Conservation (phyloP, 2,329 filamentous ascomycete genomes). For the Nigrograna mackinnonii region DNA sequence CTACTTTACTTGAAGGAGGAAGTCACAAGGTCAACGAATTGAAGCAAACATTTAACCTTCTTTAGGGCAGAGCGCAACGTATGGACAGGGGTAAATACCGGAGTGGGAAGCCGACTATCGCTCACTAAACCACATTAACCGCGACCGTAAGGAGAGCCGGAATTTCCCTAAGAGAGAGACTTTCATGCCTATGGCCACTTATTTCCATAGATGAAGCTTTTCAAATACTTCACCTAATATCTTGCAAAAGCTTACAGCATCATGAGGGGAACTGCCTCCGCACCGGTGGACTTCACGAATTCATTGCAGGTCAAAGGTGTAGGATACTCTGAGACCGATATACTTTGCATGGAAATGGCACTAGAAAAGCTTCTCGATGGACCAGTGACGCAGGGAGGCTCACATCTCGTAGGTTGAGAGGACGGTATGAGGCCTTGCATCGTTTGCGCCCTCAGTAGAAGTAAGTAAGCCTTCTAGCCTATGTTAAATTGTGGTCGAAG, state of each 20-base stretch:
- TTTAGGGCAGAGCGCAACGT: no score
- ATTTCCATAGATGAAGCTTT: no score
- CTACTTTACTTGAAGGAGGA: no score
- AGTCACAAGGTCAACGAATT: no score
- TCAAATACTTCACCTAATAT: no score
- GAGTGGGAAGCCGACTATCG: no score
- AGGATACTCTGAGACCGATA: neutral
- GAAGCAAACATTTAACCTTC: no score
- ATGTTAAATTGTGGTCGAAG: neutral
- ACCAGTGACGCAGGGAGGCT: neutral
- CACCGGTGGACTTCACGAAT: neutral
- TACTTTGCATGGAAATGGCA: neutral
- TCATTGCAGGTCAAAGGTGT: neutral
- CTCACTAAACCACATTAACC: no score
- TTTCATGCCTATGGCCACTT: no score
- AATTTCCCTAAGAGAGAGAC: no score
- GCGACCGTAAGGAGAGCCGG: no score
- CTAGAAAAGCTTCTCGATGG: neutral
- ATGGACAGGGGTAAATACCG: no score
- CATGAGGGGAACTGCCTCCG: neutral
- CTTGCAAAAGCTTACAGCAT: neutral
- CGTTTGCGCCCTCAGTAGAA: neutral
- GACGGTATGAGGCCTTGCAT: neutral
- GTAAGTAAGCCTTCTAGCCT: neutral
- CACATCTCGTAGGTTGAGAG: neutral